Base-by-base conservation (phyloP, 2,329 filamentous ascomycete genomes). In the Penicillium sp. region DNA sequence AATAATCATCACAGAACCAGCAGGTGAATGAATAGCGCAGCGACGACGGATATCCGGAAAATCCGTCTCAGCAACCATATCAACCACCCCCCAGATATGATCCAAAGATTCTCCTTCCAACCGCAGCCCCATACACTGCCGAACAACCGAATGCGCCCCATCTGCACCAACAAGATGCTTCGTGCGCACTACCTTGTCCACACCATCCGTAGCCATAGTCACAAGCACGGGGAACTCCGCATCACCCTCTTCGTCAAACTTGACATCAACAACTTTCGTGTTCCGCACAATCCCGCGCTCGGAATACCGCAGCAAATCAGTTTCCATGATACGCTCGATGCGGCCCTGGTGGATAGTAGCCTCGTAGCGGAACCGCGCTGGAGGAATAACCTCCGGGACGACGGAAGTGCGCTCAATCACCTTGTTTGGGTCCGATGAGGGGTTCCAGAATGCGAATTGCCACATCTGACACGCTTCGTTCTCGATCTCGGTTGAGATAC, bases 11-110 rank as follows among this genome's bases (percentile, higher is more conserved):
- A 92, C 86, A 21, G 88, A 91, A 1, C 89, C 89, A 57, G 87
- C 79, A 49, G 84, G 80, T 4, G 88, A 90, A 70, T 91, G 89
- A 58, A 92, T 89, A 0, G 87, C 89, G 66, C 86, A 89, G 78
- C 89, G 88, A 81, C 89, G 88, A 79, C 90, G 88, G 66, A 92
- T 90, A 69, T 93, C 89, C 0, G 89, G 89, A 62, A 91, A 91
- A 66, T 90, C 81, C 0, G 88, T 90, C 66, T 84, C 80, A 27
- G 89, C 85, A 2, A 90, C 86, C 29, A 88, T 83, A 68, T 91
- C 89, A 78, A 90, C 89, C 25, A 91, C 88, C 47, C 88, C 88
- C 88, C 88, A 91, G 23, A 90, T 86, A 68, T 89, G 80, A 41
- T 87, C 81, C 55, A 87, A 86, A 17, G 86, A 87, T 66, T 90